Conservation (phyloP, 345 rosid species). For the Aquilaria malaccensis region DNA sequence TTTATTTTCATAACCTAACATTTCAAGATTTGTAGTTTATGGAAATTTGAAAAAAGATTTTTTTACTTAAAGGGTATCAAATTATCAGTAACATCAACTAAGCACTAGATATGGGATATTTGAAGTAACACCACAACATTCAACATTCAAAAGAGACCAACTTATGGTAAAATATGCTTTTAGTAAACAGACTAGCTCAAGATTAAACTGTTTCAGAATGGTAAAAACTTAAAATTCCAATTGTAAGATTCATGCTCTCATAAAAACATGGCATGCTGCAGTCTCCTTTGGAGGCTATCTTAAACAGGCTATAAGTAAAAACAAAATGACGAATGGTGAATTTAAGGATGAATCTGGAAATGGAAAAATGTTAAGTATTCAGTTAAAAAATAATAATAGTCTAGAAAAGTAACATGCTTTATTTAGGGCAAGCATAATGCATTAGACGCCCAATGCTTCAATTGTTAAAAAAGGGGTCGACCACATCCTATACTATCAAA, state of each 20-base stretch:
- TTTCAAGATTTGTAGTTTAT: too few relatives aligned
- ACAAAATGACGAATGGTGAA: slow-evolving; percentile 1
- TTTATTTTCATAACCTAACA: too few relatives aligned
- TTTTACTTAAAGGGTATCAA: too few relatives aligned
- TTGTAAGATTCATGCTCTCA: slow-evolving; percentile 31
- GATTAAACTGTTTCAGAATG: too few relatives aligned
- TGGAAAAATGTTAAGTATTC: not conserved
- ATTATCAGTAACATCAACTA: too few relatives aligned
- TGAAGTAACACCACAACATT: too few relatives aligned
- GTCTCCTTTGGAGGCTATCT: slow-evolving; percentile 96
- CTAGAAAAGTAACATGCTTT: not conserved
- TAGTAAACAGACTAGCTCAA: too few relatives aligned
- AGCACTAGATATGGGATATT: too few relatives aligned
- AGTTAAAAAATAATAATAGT: not conserved
- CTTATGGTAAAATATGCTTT: too few relatives aligned
- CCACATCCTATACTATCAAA: too few relatives aligned
- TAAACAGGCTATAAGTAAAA: slow-evolving; percentile 59
- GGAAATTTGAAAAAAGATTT: too few relatives aligned
- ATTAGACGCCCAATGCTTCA: not conserved
- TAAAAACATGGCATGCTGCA: slow-evolving; percentile 97
- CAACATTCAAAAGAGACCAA: too few relatives aligned
- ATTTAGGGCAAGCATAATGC: not conserved
- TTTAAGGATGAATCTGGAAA: not conserved
- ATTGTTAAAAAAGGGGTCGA: not conserved
- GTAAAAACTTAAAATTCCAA: not conserved